Conservation (phyloP, 345 rosid genomes). For the Leavenworthia alabamica region DNA sequence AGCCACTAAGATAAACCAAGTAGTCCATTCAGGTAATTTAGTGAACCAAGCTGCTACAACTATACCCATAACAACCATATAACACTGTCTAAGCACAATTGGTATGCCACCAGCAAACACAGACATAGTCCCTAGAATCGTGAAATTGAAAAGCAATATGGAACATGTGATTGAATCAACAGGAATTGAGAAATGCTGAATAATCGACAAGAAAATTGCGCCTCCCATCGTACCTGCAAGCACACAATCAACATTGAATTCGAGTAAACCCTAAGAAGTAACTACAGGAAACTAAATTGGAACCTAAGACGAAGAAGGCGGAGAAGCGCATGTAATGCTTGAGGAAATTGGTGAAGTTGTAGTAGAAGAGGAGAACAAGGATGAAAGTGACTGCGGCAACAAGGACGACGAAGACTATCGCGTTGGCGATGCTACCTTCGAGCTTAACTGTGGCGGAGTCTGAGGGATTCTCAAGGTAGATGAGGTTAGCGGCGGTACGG, state of each 20-base stretch:
- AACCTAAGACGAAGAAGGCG: constrained; percentile 73
- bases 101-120: constrained; percentile 76
- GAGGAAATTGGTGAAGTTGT: constrained; percentile 79
- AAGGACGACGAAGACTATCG: constrained; percentile 72
- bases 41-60: constrained; percentile 94
- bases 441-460: constrained; percentile 72
- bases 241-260: neutral
- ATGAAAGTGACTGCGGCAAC: constrained; percentile 76
- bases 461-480: constrained; percentile 76
- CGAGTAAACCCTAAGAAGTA: constrained; percentile 1
- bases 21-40: constrained; percentile 93
- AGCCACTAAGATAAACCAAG: constrained; percentile 85
- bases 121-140: constrained; percentile 72
- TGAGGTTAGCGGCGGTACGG: constrained; percentile 93
- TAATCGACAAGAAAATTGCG: constrained; percentile 66
- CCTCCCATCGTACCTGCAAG: constrained; percentile 81
- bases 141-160: constrained; percentile 72
- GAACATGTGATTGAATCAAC: constrained; percentile 72
- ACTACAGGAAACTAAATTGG: neutral
- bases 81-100: constrained; percentile 67
- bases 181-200: constrained; percentile 79
- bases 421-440: constrained; percentile 81
- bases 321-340: constrained; percentile 97
- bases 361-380: constrained; percentile 82
- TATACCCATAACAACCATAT: constrained; percentile 84